A percentile compares a stretch with the other conserved stretches of the same genome.
Evolutionary conservation across 176 grass and related monocot genomes (phyloP).

Genomic region (Phyllostachys edulis): DNA sequence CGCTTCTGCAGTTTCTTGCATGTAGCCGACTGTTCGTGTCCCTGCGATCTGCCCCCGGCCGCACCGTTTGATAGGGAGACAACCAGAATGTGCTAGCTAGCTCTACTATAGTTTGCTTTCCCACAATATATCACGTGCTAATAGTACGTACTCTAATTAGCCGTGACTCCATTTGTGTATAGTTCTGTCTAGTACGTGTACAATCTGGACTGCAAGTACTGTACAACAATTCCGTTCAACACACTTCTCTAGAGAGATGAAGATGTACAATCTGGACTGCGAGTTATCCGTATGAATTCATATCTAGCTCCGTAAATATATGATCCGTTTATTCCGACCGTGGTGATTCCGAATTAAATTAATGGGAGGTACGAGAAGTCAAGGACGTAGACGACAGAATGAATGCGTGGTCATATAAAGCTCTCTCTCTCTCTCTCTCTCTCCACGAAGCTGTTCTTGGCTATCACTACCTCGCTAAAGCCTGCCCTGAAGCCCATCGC

Average conservation of each 20-base stretch:
- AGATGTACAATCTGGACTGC: no score
- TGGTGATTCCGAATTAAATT: background rate
- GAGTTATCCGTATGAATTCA: background rate
- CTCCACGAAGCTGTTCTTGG: background rate
- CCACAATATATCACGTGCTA: background rate
- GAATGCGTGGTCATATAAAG: background rate
- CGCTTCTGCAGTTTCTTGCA: background rate
- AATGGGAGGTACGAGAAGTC: background rate
- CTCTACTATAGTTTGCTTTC: background rate
- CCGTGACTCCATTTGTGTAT: background rate
- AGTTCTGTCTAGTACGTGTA: background rate
- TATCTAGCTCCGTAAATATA: background rate
- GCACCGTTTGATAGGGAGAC: background rate
- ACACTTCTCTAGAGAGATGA: background rate
- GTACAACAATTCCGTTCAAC: background rate
- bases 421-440: background rate
- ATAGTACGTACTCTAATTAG: background rate
- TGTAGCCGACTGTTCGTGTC: background rate
- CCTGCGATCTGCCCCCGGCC: background rate
- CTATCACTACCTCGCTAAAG: background rate
- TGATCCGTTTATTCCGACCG: background rate
- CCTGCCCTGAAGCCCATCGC: background rate
- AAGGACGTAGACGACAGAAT: conserved; percentile 1
- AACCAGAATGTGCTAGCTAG: background rate
- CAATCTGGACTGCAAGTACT: background rate